These are phyloP conservation scores for Leccinum variicolor DNA, from an alignment of 768 basidiomycete species.

Conservation along the genomic window DNA sequence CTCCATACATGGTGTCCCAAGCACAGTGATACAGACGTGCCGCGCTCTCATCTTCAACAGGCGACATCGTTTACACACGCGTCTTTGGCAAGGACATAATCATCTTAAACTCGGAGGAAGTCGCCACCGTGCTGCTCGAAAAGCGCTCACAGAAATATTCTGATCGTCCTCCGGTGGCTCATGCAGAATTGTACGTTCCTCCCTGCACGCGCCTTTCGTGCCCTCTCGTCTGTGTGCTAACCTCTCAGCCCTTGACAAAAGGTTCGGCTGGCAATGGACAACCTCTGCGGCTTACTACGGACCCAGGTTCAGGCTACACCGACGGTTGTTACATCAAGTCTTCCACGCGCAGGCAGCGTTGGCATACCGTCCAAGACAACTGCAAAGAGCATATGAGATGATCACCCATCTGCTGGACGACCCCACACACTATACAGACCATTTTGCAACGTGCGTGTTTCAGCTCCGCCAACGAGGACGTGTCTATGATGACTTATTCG, in stretches of 20 bases:
- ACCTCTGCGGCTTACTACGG: neutral
- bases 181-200: conserved; percentile 1
- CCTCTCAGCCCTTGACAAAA: neutral
- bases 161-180: conserved; percentile 6
- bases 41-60: neutral
- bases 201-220: neutral
- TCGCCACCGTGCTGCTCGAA: conserved; percentile 49
- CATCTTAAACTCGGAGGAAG: conserved; percentile 46
- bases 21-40: neutral
- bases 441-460: neutral
- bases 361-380: neutral
- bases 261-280: neutral
- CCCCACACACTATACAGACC: neutral
- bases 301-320: neutral
- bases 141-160: conserved; percentile 53
- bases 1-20: neutral
- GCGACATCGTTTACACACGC: neutral
- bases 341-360: neutral
- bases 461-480: neutral
- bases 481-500: neutral
- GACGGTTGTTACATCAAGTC: neutral
- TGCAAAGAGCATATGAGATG: neutral
- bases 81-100: conserved; percentile 46
- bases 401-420: neutral
- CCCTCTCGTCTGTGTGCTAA: neutral